Conservation (phyloP, 2,329 filamentous ascomycete genomes). For the Colletotrichum echinochloae region DNA sequence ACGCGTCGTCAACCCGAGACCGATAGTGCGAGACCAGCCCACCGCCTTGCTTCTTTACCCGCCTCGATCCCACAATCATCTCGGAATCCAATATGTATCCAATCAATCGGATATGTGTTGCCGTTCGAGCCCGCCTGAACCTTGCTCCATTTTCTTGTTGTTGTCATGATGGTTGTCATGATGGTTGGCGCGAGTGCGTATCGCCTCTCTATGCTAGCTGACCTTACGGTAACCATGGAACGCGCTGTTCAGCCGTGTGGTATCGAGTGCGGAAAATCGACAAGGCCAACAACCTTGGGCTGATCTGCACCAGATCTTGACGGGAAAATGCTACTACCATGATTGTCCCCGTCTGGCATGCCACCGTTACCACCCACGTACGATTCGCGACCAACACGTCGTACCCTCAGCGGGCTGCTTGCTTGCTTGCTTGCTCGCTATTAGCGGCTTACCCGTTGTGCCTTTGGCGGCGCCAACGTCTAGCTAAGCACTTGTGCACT, state of each 20-base stretch:
- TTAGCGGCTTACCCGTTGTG: neutral
- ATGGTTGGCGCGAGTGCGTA: neutral
- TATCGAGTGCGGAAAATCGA: neutral
- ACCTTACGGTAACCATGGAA: too few species aligned
- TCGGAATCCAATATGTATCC: slow-evolving; percentile 18
- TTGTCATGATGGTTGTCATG: neutral
- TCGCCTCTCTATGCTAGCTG: neutral
- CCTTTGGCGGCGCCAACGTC: neutral
- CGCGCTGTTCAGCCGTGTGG: neutral
- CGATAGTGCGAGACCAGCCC: neutral
- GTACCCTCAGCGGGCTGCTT: slow-evolving; percentile 22
- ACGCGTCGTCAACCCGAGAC: neutral
- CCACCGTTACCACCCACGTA: too few species aligned
- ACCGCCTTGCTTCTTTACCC: slow-evolving; percentile 24
- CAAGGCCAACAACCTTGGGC: neutral
- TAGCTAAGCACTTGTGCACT: too few species aligned
- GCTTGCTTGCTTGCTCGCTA: too few species aligned
- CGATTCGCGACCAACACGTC: neutral
- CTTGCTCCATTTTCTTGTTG: neutral
- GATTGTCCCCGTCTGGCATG: slow-evolving; percentile 6
- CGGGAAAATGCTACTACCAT: slow-evolving; percentile 18
- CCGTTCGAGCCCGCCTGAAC: slow-evolving; percentile 5
- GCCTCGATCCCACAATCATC: slow-evolving; percentile 21
- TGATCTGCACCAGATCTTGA: slow-evolving; percentile 17
- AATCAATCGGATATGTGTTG: slow-evolving; percentile 29